A percentile compares a stretch with the other conserved stretches of the same genome.
Evolutionary conservation across 805 yeast genomes (phyloP).

Genomic region (Torulaspora franciscae): DNA sequence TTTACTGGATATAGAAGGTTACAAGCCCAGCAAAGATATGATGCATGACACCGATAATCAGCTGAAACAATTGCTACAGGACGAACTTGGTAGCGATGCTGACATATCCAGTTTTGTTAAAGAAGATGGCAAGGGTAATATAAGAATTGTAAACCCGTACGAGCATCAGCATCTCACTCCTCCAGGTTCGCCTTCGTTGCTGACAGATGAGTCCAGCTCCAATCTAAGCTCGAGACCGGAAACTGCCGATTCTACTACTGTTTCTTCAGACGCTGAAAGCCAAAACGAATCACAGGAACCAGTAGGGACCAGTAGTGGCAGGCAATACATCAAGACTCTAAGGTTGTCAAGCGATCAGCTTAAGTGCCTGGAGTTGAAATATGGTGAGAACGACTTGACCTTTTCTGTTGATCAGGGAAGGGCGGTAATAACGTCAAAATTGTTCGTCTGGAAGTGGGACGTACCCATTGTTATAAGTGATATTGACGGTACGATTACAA

Average conservation of each 20-base stretch:
- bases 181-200: constrained; percentile 23
- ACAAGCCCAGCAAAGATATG: constrained; percentile 78
- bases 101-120: constrained; percentile 44
- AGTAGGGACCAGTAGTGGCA: constrained; percentile 9
- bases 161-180: constrained; percentile 21
- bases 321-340: constrained; percentile 72
- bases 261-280: constrained; percentile 13
- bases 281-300: constrained; percentile 16
- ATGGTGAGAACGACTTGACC: constrained; percentile 73
- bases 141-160: constrained; percentile 47
- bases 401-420: constrained; percentile 81
- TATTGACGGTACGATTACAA: constrained; percentile 96
- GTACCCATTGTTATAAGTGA: constrained; percentile 94
- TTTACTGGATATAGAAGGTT: constrained; percentile 90
- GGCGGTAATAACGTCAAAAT: constrained; percentile 65
- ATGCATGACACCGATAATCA: constrained; percentile 71
- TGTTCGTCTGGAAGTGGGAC: constrained; percentile 77
- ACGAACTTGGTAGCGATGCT: constrained; percentile 60
- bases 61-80: constrained; percentile 64
- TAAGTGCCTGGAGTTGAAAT: constrained; percentile 60
- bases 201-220: constrained; percentile 17
- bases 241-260: constrained; percentile 15
- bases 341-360: constrained; percentile 89
- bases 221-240: constrained; percentile 11
- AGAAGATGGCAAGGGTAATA: constrained; percentile 64